phyloP scores from a whole-genome alignment of 2,329 filamentous ascomycete genomes.

The Penicillium sp. region DNA sequence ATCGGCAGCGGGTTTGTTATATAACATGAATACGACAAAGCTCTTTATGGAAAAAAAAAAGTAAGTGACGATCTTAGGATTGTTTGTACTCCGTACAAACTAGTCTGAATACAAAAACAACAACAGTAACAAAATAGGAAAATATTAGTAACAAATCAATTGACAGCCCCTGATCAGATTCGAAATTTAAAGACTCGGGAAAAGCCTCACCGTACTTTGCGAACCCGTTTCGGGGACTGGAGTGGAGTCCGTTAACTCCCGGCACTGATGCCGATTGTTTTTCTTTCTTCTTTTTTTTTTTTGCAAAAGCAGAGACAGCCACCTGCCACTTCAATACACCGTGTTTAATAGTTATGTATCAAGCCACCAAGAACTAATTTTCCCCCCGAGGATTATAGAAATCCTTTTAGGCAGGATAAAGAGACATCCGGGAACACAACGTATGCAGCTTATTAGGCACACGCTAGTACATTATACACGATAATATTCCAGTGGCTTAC shows the following conservation, averaged over 20 bases:
- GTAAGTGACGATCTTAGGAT: neutral
- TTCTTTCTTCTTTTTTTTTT: neutral
- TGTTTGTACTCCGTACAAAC: neutral
- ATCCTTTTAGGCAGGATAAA: neutral
- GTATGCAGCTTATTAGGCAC: neutral
- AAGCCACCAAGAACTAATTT: conserved; percentile 14
- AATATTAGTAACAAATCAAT: conserved; percentile 3
- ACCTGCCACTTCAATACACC: conserved; percentile 20
- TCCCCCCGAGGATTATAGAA: neutral
- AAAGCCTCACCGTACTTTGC: conserved; percentile 28
- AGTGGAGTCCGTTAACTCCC: conserved; percentile 21
- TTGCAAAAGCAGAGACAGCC: neutral
- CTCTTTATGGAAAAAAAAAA: conserved; percentile 1
- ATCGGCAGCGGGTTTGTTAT: conserved; percentile 1
- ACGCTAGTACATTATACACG: neutral
- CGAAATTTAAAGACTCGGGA: conserved; percentile 4
- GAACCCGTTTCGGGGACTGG: conserved; percentile 20
- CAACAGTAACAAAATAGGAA: neutral
- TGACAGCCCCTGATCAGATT: conserved; percentile 7
- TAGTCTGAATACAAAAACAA: neutral
- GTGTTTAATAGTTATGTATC: conserved; percentile 13
- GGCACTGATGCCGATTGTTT: conserved; percentile 21
- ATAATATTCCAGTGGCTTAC: neutral
- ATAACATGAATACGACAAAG: neutral
- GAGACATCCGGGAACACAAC: neutral